Percentiles rank a stretch among this genome's conserved stretches.
Evolutionary conservation across 1,284 basidiomycete species (phyloP).

Genomic region (Ganoderma meredithae): DNA sequence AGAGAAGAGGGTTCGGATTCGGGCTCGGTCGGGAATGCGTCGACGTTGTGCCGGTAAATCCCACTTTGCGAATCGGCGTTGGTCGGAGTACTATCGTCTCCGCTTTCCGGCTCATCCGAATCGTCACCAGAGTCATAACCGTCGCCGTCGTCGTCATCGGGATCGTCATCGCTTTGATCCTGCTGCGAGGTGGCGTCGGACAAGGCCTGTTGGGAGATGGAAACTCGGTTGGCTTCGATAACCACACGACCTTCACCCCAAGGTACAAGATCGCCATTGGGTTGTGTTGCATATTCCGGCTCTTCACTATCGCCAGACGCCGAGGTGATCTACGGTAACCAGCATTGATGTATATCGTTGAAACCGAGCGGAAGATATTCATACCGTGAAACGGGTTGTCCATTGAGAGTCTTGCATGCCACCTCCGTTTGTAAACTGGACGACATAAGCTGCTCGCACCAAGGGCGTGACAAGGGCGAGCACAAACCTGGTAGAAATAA

Average conservation of each 20-base stretch:
- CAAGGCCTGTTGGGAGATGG: neutral
- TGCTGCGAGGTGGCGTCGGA: neutral
- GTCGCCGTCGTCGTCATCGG: neutral
- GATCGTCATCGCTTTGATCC: neutral
- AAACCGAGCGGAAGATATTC: conserved; percentile 2
- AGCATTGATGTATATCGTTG: no score
- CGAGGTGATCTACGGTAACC: conserved; percentile 41
- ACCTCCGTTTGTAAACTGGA: conserved; percentile 45
- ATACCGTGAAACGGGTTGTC: conserved; percentile 50
- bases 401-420: conserved; percentile 40
- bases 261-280: conserved; percentile 43
- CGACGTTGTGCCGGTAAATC: neutral
- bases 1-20: neutral
- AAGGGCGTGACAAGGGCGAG: no score
- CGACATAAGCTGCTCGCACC: neutral
- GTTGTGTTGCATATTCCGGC: conserved; percentile 43
- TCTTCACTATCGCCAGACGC: conserved; percentile 36
- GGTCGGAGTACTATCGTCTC: neutral
- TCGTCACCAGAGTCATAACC: neutral
- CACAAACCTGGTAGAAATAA: conserved; percentile 50
- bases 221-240: neutral
- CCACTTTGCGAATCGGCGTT: neutral
- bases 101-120: neutral
- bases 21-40: neutral
- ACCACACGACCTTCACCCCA: conserved; percentile 41